A percentile compares a stretch with the other conserved stretches of the same genome.
Conservation (phyloP, 1,284 basidiomycete genomes). For the Trichosporon coremiiforme region DNA sequence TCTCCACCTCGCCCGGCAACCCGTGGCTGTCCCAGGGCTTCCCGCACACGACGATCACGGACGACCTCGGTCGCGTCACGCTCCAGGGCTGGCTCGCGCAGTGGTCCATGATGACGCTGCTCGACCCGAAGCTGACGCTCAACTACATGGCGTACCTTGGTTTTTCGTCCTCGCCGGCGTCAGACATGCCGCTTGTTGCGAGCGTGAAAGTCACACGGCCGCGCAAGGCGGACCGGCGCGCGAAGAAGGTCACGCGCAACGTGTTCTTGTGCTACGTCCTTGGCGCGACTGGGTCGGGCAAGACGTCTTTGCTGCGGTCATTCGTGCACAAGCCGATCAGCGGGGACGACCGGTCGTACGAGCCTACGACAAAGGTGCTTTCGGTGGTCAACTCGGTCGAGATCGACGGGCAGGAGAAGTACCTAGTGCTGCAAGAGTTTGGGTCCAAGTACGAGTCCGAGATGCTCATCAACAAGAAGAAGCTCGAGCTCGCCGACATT, state of each 20-base stretch:
- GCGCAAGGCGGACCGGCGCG: slow-evolving; percentile 80
- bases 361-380: slow-evolving; percentile 84
- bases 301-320: slow-evolving; percentile 80
- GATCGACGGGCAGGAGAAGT: slow-evolving; percentile 91
- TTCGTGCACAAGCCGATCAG: slow-evolving; percentile 78
- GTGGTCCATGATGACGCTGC: slow-evolving; percentile 98
- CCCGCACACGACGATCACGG: slow-evolving; percentile 84
- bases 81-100: slow-evolving; percentile 97
- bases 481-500: slow-evolving; percentile 88
- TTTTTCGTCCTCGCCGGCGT: slow-evolving; percentile 56
- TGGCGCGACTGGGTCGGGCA: slow-evolving; percentile 93
- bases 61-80: slow-evolving; percentile 87
- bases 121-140: slow-evolving; percentile 87
- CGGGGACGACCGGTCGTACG: slow-evolving; percentile 61
- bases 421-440: slow-evolving; percentile 95
- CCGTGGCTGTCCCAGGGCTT: slow-evolving; percentile 86
- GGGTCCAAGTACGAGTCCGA: slow-evolving; percentile 93
- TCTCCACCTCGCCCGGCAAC: slow-evolving; percentile 91
- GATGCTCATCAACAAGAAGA: slow-evolving; percentile 82
- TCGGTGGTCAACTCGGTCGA: slow-evolving; percentile 95
- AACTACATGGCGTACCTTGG: slow-evolving; percentile 86
- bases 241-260: slow-evolving; percentile 81
- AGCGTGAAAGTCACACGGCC: slow-evolving; percentile 80
- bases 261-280: slow-evolving; percentile 92
- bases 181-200: slow-evolving; percentile 62